A percentile compares a stretch with the other conserved stretches of the same genome.
Conservation (phyloP, 1,139 yeast species). For the Magnusiomyces sp. region DNA sequence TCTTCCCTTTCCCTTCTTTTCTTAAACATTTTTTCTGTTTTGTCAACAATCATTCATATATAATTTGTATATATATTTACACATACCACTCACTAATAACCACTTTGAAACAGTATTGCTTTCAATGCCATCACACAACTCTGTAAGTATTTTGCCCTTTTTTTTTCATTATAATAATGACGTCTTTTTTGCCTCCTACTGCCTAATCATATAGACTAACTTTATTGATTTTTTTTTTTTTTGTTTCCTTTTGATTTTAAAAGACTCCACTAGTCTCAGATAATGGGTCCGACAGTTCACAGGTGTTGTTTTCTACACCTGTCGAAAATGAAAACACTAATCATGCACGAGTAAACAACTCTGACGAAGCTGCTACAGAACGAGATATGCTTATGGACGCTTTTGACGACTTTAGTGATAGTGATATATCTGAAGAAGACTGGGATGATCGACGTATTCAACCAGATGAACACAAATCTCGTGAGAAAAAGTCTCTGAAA, state of each 20-base stretch:
- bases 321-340: neutral
- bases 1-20: neutral
- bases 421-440: slow-evolving; percentile 16
- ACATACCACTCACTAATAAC: neutral
- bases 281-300: neutral
- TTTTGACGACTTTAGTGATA: slow-evolving; percentile 18
- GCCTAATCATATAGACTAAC: neutral
- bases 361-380: slow-evolving; percentile 6
- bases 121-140: neutral
- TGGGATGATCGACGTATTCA: slow-evolving; percentile 22
- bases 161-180: neutral
- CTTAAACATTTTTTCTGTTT: neutral
- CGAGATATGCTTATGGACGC: slow-evolving; percentile 21
- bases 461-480: slow-evolving; percentile 7
- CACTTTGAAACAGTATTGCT: neutral
- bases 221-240: no score
- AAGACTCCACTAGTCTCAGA: neutral
- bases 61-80: neutral
- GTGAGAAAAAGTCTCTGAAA: neutral
- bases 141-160: neutral
- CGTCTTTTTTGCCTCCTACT: neutral
- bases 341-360: neutral
- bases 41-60: neutral
- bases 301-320: neutral
- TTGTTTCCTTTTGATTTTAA: no score